Evolutionary conservation across 352 stramenopile species (phyloP).

Genomic region (Blastocystis sp.): DNA sequence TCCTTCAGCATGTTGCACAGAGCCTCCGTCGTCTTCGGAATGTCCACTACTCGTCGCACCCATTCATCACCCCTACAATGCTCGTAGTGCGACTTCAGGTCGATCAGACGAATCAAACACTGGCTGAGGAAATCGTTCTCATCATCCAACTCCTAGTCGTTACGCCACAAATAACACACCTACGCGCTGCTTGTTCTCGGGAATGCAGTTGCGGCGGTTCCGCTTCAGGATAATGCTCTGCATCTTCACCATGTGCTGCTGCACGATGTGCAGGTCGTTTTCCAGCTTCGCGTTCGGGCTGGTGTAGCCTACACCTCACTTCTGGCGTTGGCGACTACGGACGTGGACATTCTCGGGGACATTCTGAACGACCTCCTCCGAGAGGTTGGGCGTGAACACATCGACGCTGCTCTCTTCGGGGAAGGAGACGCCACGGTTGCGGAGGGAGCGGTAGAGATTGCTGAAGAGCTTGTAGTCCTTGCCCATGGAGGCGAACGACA

Average conservation of each 20-base stretch:
- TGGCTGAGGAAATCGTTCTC: conserved; percentile 64
- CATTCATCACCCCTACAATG: neutral
- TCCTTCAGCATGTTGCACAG: conserved; percentile 60
- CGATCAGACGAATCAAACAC: conserved; percentile 66
- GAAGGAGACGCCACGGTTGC: conserved; percentile 52
- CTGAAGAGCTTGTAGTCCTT: conserved; percentile 66
- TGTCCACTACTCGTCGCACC: conserved; percentile 32
- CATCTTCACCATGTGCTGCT: conserved; percentile 69
- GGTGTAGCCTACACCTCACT: conserved; percentile 30
- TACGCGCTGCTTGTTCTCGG: conserved; percentile 65
- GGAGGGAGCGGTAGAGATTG: conserved; percentile 44
- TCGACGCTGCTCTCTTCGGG: conserved; percentile 74
- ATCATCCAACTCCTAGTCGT: conserved; percentile 62
- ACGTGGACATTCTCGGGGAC: conserved; percentile 20
- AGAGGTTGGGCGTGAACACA: conserved; percentile 84
- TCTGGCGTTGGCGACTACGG: neutral
- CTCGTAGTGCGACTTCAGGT: conserved; percentile 23
- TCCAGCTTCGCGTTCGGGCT: conserved; percentile 68
- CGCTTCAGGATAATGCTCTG: conserved; percentile 52
- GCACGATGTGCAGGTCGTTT: conserved; percentile 67
- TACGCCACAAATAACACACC: neutral
- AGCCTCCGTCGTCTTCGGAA: conserved; percentile 27
- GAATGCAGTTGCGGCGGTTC: conserved; percentile 60
- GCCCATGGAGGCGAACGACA: conserved; percentile 50
- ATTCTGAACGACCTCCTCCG: conserved; percentile 30